Evolutionary conservation across 345 rosid species (phyloP), one percentile per base, ranked within the genome.

Genomic region (Gossypium ekmanianum): DNA sequence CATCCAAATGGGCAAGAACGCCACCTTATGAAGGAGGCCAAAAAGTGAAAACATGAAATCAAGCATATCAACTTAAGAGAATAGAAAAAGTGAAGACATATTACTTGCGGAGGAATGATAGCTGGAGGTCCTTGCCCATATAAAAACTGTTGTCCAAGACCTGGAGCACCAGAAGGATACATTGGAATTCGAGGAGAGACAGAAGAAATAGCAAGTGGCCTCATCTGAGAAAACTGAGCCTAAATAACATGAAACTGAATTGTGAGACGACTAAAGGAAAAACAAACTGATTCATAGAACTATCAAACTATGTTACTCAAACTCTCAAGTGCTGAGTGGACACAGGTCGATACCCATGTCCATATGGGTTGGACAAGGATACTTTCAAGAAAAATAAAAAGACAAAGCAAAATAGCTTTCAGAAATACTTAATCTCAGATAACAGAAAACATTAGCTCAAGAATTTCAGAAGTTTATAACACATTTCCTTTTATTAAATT

Each of bases 81-180:
- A 43, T 47, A 16, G 3, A 12, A 4, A 67, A 14, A 17, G 56
- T 2, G 26, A 11, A 24, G 3, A 24, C 4, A 47, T 16, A 47
- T 78, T 74, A 87, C 90, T 75, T 90, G 94, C 1, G 86, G 88
- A 72, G 89, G 93, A 20, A 89, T 83, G n/a, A 91, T 79, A 68
- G 94, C 83, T 62, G 92, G 93, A 22, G 93, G 93, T 55, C 76
- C 90, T 81, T 91, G 97, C 55, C 94, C 92, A 76, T 87, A 91
- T 58, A 91, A 82, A 75, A 89, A 84, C 45, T 91, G 97, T 56
- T 86, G 95, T 72, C 95, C 93, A 67, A 91, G 69, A 18, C 91
- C 92, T 3, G 97, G 88, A 45, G 86, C 85, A 27, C 89, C 88
- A 68, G 90, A 85, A 41, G 97, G 90, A 56, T 84, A 91, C 88